Conservation (phyloP, 2,329 filamentous ascomycete species). For the Clonostachys sp. region DNA sequence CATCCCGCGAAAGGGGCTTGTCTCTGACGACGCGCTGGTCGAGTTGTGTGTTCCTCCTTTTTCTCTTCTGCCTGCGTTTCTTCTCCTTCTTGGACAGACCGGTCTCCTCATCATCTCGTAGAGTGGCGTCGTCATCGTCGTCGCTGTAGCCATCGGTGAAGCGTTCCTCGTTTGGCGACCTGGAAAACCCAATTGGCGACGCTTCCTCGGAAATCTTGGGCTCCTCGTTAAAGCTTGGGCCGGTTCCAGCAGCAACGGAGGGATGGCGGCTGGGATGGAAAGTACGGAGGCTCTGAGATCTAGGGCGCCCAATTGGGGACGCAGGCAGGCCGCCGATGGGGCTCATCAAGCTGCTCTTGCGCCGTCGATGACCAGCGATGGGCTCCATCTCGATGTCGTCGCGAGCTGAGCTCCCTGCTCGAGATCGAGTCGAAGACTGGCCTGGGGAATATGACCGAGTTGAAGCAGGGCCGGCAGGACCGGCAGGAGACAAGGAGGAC, state of each 20-base stretch:
- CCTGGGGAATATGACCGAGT: too few relatives aligned
- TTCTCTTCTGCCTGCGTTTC: conserved; percentile 61
- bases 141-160: conserved; percentile 37
- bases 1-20: conserved; percentile 59
- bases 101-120: conserved; percentile 85
- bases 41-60: conserved; percentile 61
- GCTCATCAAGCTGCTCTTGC: conserved; percentile 44
- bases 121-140: conserved; percentile 64
- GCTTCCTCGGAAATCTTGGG: conserved; percentile 42
- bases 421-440: too few relatives aligned
- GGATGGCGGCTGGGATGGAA: conserved; percentile 4
- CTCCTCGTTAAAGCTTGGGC: conserved; percentile 26
- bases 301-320: conserved; percentile 15
- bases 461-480: conserved; percentile 2
- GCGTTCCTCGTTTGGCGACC: conserved; percentile 10
- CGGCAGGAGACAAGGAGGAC: conserved; percentile 4
- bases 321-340: conserved; percentile 18
- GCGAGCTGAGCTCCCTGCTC: conserved; percentile 5
- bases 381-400: conserved; percentile 53
- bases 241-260: not conserved
- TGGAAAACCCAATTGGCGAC: conserved; percentile 12
- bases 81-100: conserved; percentile 74
- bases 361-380: conserved; percentile 47
- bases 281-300: conserved; percentile 12
- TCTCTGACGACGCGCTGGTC: conserved; percentile 65